Percentiles rank a stretch among this genome's conserved stretches.
Conservation (phyloP, 768 basidiomycete species). For the Pleurotus ostreatus region DNA sequence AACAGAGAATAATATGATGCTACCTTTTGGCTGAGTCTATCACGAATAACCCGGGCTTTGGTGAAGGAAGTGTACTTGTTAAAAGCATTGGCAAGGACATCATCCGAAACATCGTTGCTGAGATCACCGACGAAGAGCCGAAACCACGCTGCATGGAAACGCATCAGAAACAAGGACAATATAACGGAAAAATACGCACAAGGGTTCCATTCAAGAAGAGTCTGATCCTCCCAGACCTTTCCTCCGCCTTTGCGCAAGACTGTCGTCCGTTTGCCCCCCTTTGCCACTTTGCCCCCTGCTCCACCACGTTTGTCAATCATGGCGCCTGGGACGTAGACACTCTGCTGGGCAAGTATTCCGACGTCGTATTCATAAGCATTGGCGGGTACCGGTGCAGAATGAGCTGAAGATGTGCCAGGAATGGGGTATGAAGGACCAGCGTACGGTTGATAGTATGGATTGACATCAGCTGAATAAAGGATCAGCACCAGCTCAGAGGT, state of each 20-base stretch:
- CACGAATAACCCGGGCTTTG: constrained; percentile 93
- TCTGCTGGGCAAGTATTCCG: constrained; percentile 85
- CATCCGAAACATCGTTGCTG: constrained; percentile 97
- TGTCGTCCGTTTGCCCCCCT: constrained; percentile 89
- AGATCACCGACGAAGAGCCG: constrained; percentile 96
- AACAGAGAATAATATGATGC: too few relatives aligned
- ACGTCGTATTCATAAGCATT: constrained; percentile 94
- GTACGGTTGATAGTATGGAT: constrained; percentile 81
- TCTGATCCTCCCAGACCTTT: constrained; percentile 98
- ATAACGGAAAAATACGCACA: constrained; percentile 47
- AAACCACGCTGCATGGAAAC: constrained; percentile 74
- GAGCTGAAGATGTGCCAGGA: constrained; percentile 60
- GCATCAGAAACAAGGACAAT: constrained; percentile 11
- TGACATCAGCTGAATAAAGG: constrained; percentile 44
- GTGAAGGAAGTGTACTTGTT: constrained; percentile 89
- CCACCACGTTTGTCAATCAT: constrained; percentile 87
- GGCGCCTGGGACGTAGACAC: constrained; percentile 89
- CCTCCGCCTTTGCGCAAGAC: constrained; percentile 94
- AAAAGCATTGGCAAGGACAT: constrained; percentile 90
- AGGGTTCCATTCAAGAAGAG: constrained; percentile 95
- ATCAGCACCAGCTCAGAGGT: constrained; percentile 5
- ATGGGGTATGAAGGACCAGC: constrained; percentile 69
- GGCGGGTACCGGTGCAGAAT: constrained; percentile 76
- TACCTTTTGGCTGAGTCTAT: constrained; percentile 93
- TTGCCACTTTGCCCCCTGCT: constrained; percentile 79